Base-by-base conservation (phyloP, 108 stramenopile genomes). In the Mediolabrus comicus region DNA sequence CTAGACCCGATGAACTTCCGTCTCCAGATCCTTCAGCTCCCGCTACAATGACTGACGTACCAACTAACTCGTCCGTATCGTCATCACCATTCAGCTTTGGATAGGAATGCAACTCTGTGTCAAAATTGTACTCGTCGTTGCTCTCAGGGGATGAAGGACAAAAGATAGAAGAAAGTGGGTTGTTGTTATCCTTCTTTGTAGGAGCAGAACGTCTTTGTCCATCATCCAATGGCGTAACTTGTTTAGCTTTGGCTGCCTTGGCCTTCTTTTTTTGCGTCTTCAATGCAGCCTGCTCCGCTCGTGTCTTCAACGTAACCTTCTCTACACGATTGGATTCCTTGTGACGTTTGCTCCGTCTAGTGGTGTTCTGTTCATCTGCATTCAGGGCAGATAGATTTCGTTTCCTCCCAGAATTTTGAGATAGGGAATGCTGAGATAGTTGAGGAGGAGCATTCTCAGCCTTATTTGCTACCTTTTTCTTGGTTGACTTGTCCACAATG, bases 281-380 rank as follows among this genome's bases (percentile, higher is more conserved):
- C 46, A 49, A 49, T 49, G 19, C 19, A 24, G 46, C 46, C 46
- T 49, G 46, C 46, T 49, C 46, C 1, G 22, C 22, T 22, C 46
- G 46, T 22, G 46, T 49, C 46, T 49, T 49, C 46, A 49, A 49
- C 19, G 56, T 22, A 16, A 22, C 32, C 56, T 57, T 30, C 32
- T 31, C 30, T 28, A 9, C 56, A 2, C 56, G 56, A 57, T 12
- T 32, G 9, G 56, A 32, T 33, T 57, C 56, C 10, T 57, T 57
- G 16, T 30, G 28, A 10, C 56, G 56, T 28, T 57, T 57, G 56
- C 56, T 57, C 10, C 56, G n/a, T 33, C 56, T 57, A 33, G 56
- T 16, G 30, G 1, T 57, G 10, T 57, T 57, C 9, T 11, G 12
- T 12, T 11, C 39, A 14, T 57, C 56, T 33, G 31, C 56, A 33